phyloP scores from a whole-genome alignment of 2,329 filamentous ascomycete species.

The Lecanicillium sp. region DNA sequence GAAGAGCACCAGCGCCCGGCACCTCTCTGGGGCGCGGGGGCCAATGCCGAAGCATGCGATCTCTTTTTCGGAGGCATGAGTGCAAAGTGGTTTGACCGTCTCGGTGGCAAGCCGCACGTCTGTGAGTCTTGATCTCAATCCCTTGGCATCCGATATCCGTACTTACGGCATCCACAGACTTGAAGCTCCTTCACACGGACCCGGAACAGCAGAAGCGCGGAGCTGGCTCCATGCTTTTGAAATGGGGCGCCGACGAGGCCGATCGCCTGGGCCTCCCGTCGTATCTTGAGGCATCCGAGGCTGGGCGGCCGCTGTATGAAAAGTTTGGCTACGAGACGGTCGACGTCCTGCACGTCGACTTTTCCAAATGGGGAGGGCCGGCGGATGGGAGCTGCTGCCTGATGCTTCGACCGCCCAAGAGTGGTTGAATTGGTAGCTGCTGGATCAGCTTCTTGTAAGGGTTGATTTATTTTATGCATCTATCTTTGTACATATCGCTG shows the following conservation, averaged over 20 bases:
- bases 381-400: constrained; percentile 6
- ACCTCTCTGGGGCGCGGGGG: constrained; percentile 18
- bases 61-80: constrained; percentile 23
- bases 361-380: constrained; percentile 21
- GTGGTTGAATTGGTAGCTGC: background rate
- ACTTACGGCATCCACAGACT: constrained; percentile 16
- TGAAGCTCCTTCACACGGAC: constrained; percentile 30
- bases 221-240: constrained; percentile 24
- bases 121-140: constrained; percentile 20
- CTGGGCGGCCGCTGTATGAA: constrained; percentile 25
- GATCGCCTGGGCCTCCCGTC: constrained; percentile 25
- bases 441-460: background rate
- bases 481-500: too few relatives aligned
- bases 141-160: background rate
- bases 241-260: constrained; percentile 26
- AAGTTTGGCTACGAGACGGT: constrained; percentile 27
- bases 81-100: constrained; percentile 20
- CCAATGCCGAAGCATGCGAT: constrained; percentile 25
- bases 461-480: too few relatives aligned
- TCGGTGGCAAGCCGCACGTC: constrained; percentile 23
- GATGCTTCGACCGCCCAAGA: constrained; percentile 6
- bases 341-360: constrained; percentile 17
- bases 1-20: background rate
- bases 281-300: constrained; percentile 27
- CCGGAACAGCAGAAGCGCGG: constrained; percentile 28